Evolutionary conservation across 441 rosid species (phyloP), one percentile per base, ranked within the genome.

Genomic region (Populus hybrid): DNA sequence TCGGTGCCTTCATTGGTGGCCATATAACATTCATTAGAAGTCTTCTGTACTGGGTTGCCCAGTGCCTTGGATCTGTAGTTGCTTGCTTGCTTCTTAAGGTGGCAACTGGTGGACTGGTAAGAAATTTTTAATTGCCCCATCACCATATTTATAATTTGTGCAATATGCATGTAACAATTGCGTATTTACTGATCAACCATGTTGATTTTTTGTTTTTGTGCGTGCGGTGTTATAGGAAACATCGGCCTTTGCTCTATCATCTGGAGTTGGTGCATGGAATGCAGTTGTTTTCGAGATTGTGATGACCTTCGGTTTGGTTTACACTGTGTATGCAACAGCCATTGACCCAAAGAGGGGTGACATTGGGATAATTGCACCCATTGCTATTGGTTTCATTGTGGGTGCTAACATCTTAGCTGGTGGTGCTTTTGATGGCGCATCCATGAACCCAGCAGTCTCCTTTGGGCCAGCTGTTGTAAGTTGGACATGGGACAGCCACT

Each of bases 1-100:
- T 93, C 74, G 98, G 98, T 1, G 93, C 93, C 79, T 93, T 93
- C 59, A 71, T 93, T 3, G 98, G 98, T 4, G 98, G 98, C 3
- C 89, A 93, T 84, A 93, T 93, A 83, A 83, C 93, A 63, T 89
- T 92, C 59, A 78, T 93, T 31, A 89, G 93, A 69, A 89, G 90
- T 56, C 65, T 93, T 64, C 81, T 93, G 14, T 93, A 93, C 85
- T 90, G 95, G 97, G 80, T 93, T 31, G 97, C 92, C 38, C 97
- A 93, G 82, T 88, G 8, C 31, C 31, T 29, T 3, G 31, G 31
- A 29, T 29, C 31, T 29, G 31, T 29, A 29, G 31, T 29, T 29
- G 96, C 98, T 64, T 92, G 98, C 84, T 80, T 92, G 82, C 89
- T 93, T 70, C 95, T 93, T 23, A 92, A 89, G 85, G 79, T 93